Evolutionary conservation across 352 stramenopile species (phyloP).

Genomic region (Halophytophthora batemanensis): DNA sequence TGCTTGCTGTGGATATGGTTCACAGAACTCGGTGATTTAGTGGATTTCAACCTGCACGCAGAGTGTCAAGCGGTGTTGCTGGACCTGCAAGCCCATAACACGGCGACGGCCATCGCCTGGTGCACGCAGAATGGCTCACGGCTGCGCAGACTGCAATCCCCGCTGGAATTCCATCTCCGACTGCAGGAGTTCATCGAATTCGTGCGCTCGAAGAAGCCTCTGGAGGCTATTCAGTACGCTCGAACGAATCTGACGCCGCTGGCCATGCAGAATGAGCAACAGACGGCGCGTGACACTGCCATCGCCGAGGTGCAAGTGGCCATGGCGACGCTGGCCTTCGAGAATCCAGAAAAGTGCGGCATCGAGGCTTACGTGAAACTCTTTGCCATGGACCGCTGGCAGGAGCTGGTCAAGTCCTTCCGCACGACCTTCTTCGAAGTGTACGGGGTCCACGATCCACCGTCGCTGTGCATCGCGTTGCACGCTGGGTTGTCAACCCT

Average conservation of each 20-base stretch:
- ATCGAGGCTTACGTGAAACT: constrained; percentile 60
- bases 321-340: constrained; percentile 75
- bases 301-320: constrained; percentile 64
- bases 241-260: constrained; percentile 58
- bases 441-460: constrained; percentile 64
- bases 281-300: constrained; percentile 42
- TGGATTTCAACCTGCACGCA: constrained; percentile 59
- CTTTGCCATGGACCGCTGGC: constrained; percentile 63
- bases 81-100: constrained; percentile 48
- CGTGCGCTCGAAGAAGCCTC: constrained; percentile 62
- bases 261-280: constrained; percentile 62
- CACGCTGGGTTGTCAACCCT: constrained; percentile 68
- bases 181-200: constrained; percentile 79
- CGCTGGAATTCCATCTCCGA: constrained; percentile 69
- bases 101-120: constrained; percentile 56
- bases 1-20: constrained; percentile 5
- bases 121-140: constrained; percentile 71
- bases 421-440: constrained; percentile 60
- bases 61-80: constrained; percentile 56
- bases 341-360: constrained; percentile 53
- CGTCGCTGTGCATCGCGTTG: constrained; percentile 63
- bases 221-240: constrained; percentile 75
- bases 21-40: constrained; percentile 52
- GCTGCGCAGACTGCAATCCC: constrained; percentile 63
- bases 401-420: constrained; percentile 54